Conservation (phyloP, 305 asterid species). For the Fraxinus nigra region DNA sequence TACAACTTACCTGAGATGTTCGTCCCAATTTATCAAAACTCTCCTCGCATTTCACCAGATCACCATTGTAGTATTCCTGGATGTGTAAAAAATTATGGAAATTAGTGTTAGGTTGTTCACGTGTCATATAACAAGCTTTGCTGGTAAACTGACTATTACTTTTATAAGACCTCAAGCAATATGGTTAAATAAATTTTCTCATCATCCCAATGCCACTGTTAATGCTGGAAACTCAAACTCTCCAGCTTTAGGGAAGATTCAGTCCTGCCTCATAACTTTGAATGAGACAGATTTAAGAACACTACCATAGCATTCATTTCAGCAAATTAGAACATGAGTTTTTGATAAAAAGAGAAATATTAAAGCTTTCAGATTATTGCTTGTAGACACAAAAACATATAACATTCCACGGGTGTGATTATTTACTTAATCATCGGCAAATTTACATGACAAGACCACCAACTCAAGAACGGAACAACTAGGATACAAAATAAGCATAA, state of each 20-base stretch:
- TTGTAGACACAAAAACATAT: not conserved
- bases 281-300: not conserved
- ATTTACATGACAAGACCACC: not conserved
- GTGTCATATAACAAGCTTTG: conserved; percentile 12
- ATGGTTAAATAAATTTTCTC: not conserved
- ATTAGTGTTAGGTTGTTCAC: not conserved
- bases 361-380: not conserved
- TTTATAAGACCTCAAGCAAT: not conserved
- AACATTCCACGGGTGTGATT: not conserved
- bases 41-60: conserved; percentile 66
- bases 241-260: conserved; percentile 13
- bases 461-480: not conserved
- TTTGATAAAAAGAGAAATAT: not conserved
- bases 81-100: conserved; percentile 20
- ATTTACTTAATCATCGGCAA: not conserved
- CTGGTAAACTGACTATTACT: not conserved
- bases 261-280: not conserved
- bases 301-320: not conserved
- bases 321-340: not conserved
- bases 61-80: conserved; percentile 80
- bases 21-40: conserved; percentile 91
- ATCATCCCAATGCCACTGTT: not conserved
- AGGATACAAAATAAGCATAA: not conserved
- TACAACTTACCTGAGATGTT: conserved; percentile 74
- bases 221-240: not conserved